These are phyloP conservation scores for Agaricus blazei DNA, from an alignment of 768 basidiomycete species.

Conservation along the genomic window DNA sequence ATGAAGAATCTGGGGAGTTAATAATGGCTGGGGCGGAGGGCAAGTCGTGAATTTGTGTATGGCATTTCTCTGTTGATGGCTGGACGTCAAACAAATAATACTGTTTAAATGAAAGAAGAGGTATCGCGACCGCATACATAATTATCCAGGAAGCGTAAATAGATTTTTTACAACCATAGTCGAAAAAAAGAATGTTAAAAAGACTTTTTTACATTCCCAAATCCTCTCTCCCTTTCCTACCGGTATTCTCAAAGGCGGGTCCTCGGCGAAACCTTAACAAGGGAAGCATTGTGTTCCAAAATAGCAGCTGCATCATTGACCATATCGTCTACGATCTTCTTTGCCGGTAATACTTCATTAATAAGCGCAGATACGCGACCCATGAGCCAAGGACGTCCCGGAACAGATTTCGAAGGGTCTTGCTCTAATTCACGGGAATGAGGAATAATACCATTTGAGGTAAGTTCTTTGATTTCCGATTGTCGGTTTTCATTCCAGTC, in stretches of 20 bases:
- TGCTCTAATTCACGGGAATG: slow-evolving; percentile 63
- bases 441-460: slow-evolving; percentile 80
- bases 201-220: no score
- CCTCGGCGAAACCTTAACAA: slow-evolving; percentile 34
- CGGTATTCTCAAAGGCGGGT: slow-evolving; percentile 41
- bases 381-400: slow-evolving; percentile 73
- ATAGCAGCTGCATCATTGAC: slow-evolving; percentile 33
- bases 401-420: slow-evolving; percentile 75
- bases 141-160: no score
- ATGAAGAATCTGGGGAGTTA: slow-evolving; percentile 2
- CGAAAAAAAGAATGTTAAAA: no score
- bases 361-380: slow-evolving; percentile 76
- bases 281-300: slow-evolving; percentile 28
- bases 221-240: neutral
- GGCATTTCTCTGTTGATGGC: neutral
- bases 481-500: slow-evolving; percentile 78
- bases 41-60: slow-evolving; percentile 15
- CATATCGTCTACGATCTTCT: slow-evolving; percentile 82
- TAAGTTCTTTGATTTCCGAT: slow-evolving; percentile 78
- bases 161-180: no score
- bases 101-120: no score
- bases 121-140: no score
- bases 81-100: no score
- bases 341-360: slow-evolving; percentile 74
- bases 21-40: slow-evolving; percentile 3